A percentile compares a stretch with the other conserved stretches of the same genome.
Conservation (phyloP, 2,329 filamentous ascomycete species). For the Penicillium decumbens region DNA sequence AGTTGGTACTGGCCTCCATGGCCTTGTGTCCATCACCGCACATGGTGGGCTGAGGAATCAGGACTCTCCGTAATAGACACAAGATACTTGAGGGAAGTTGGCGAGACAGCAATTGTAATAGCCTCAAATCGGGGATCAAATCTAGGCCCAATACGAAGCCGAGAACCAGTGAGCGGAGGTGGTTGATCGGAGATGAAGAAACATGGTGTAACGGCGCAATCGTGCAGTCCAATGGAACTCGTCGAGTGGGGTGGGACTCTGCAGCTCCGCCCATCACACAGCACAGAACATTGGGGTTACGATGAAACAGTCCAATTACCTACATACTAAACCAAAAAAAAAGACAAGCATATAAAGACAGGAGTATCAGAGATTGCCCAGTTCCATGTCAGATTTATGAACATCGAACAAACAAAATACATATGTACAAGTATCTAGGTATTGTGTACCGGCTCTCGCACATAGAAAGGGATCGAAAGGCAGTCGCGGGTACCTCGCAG, state of each 20-base stretch:
- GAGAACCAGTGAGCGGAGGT: not conserved
- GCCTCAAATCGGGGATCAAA: not conserved
- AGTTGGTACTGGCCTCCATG: slow-evolving; percentile 27
- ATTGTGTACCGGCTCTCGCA: too few relatives aligned
- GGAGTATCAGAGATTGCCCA: not conserved
- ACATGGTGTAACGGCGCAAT: slow-evolving; percentile 4
- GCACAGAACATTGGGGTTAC: slow-evolving; percentile 3
- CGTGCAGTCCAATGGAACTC: slow-evolving; percentile 10
- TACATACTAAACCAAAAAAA: not conserved
- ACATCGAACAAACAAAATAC: not conserved
- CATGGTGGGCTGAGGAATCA: slow-evolving; percentile 23
- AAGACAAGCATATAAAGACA: not conserved
- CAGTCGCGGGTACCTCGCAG: slow-evolving; percentile 7
- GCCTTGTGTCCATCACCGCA: slow-evolving; percentile 13
- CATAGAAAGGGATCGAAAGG: slow-evolving; percentile 13
- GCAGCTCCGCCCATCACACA: slow-evolving; percentile 8
- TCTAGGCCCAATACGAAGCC: not conserved
- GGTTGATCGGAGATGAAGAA: not conserved
- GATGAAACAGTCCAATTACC: not conserved
- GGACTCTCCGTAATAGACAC: not conserved
- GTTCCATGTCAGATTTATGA: not conserved
- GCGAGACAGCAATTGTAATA: not conserved
- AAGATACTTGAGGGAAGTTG: not conserved
- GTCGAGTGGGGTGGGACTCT: slow-evolving; percentile 11
- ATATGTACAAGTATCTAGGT: too few relatives aligned